Conservation (phyloP, 805 yeast genomes). For the Maudiozyma turicensis region DNA sequence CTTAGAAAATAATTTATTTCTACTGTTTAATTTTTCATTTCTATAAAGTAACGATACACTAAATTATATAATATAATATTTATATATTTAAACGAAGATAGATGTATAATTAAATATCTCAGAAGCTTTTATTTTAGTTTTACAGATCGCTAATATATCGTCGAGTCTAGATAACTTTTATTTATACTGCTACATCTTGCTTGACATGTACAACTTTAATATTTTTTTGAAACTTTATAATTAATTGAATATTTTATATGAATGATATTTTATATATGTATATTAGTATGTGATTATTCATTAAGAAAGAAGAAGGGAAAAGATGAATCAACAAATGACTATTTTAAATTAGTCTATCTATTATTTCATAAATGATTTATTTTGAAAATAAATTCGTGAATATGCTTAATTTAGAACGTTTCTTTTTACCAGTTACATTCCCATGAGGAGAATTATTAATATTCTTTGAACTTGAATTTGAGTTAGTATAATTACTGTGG, state of each 20-base stretch:
- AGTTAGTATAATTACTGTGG: not conserved
- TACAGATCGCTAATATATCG: too few species aligned
- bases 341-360: not conserved
- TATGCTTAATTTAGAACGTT: conserved; percentile 15
- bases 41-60: not conserved
- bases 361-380: conserved; percentile 1
- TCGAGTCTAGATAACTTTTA: too few species aligned
- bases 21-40: too few species aligned
- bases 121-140: too few species aligned
- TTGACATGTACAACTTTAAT: too few species aligned
- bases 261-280: not conserved
- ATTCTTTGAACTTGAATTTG: not conserved
- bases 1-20: not conserved
- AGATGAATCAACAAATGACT: not conserved
- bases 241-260: not conserved
- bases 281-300: not conserved
- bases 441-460: conserved; percentile 2
- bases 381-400: conserved; percentile 12
- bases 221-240: not conserved
- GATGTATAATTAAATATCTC: too few species aligned
- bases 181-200: too few species aligned
- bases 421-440: conserved; percentile 10
- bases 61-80: too few species aligned
- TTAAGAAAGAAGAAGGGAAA: not conserved
- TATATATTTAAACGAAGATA: too few species aligned